These are phyloP conservation scores for Debaryomyces subglobosus DNA, from an alignment of 1,139 yeast species.

Conservation along the genomic window DNA sequence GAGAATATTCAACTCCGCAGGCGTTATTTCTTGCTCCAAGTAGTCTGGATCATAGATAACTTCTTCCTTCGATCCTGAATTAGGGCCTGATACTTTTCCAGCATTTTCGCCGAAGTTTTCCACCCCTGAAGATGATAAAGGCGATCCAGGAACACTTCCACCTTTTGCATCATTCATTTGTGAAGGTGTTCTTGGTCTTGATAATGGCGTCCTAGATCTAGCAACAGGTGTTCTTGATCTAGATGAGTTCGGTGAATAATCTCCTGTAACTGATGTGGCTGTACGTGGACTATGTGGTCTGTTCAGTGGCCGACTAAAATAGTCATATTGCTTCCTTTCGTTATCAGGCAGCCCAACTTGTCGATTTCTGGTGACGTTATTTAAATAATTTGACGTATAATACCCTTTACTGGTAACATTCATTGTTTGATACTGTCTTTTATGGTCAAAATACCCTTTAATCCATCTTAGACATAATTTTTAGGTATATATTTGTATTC, in stretches of 20 bases:
- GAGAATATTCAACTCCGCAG: constrained; percentile 38
- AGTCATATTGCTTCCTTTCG: not conserved
- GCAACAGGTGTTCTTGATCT: not conserved
- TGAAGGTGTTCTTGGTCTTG: not conserved
- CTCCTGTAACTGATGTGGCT: not conserved
- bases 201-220: not conserved
- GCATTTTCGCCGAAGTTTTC: not conserved
- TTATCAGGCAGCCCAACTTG: constrained; percentile 1
- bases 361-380: constrained; percentile 10
- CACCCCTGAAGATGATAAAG: not conserved
- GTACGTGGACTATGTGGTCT: constrained; percentile 3
- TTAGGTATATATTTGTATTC: not conserved
- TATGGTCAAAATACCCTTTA: not conserved
- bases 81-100: not conserved
- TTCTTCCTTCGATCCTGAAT: not conserved
- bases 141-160: not conserved
- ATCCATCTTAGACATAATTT: not conserved
- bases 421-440: constrained; percentile 16
- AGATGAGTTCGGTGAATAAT: not conserved
- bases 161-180: not conserved
- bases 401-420: constrained; percentile 35
- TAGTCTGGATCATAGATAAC: constrained; percentile 31
- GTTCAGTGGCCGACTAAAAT: not conserved
- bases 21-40: constrained; percentile 37
- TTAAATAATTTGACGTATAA: constrained; percentile 30